These are phyloP conservation scores for Xenoacremonium recifei DNA, from an alignment of 2,329 filamentous ascomycete species.

Conservation along the genomic window DNA sequence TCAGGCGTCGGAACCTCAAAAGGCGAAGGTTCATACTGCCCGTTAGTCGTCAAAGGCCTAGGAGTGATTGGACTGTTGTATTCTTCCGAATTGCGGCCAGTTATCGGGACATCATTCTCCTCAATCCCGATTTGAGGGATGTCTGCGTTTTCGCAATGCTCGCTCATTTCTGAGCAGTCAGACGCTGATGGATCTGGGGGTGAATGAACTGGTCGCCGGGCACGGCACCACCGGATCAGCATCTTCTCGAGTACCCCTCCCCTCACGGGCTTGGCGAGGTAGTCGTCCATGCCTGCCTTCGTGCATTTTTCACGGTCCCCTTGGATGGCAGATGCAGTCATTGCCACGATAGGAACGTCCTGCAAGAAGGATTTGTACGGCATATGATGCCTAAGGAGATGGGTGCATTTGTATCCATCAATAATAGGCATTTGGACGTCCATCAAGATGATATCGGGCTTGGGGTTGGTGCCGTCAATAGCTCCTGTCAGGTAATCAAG, in stretches of 20 bases:
- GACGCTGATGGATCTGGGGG: slow-evolving; percentile 32
- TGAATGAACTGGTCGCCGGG: slow-evolving; percentile 23
- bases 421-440: slow-evolving; percentile 75
- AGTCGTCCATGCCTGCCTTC: slow-evolving; percentile 74
- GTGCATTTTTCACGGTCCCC: slow-evolving; percentile 74
- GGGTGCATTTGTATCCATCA: slow-evolving; percentile 76
- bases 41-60: slow-evolving; percentile 37
- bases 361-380: slow-evolving; percentile 61
- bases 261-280: slow-evolving; percentile 71
- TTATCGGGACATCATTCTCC: slow-evolving; percentile 17
- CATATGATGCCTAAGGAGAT: slow-evolving; percentile 65
- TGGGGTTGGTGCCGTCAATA: slow-evolving; percentile 46
- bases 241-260: slow-evolving; percentile 66
- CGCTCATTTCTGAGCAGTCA: slow-evolving; percentile 46
- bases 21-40: slow-evolving; percentile 40
- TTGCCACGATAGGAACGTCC: slow-evolving; percentile 73
- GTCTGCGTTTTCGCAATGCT: slow-evolving; percentile 41
- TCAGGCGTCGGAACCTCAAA: slow-evolving; percentile 37
- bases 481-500: slow-evolving; percentile 67
- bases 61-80: slow-evolving; percentile 37
- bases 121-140: slow-evolving; percentile 38
- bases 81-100: slow-evolving; percentile 25
- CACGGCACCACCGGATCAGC: slow-evolving; percentile 65
- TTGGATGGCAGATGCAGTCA: slow-evolving; percentile 77
- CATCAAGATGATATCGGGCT: slow-evolving; percentile 76